Conservation (phyloP, 1,284 basidiomycete genomes). For the Cryptococcus floricola region DNA sequence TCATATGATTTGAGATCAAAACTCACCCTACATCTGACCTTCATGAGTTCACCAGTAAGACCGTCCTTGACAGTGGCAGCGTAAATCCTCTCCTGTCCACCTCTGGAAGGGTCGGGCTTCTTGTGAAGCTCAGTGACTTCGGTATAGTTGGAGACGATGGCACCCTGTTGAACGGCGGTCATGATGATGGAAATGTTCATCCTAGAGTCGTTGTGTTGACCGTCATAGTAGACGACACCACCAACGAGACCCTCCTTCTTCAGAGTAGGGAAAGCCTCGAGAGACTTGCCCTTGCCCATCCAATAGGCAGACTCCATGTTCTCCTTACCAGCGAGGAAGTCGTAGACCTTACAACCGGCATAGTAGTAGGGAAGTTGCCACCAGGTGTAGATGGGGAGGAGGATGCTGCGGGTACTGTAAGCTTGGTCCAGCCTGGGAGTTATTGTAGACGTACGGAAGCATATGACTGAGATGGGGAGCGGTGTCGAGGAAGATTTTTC, state of each 20-base stretch:
- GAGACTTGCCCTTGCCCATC: conserved; percentile 86
- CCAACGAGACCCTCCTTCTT: conserved; percentile 90
- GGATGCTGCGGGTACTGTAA: conserved; percentile 30
- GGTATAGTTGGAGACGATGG: conserved; percentile 83
- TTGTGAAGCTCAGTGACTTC: conserved; percentile 81
- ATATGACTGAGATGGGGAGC: conserved; percentile 89
- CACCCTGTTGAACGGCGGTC: conserved; percentile 91
- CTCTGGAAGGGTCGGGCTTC: conserved; percentile 52
- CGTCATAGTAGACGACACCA: conserved; percentile 95
- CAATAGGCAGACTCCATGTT: conserved; percentile 96
- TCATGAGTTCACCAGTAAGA: conserved; percentile 77
- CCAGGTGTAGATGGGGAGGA: conserved; percentile 58
- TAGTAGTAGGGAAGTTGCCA: conserved; percentile 98
- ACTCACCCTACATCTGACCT: conserved; percentile 72
- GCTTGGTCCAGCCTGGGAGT: neutral
- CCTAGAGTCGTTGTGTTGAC: conserved; percentile 95
- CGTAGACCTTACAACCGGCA: conserved; percentile 95
- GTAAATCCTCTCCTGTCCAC: conserved; percentile 58
- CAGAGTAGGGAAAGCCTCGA: conserved; percentile 95
- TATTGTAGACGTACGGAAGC: conserved; percentile 59
- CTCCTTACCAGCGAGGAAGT: conserved; percentile 87
- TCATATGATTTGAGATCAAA: neutral
- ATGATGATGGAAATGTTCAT: conserved; percentile 95
- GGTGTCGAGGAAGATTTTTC: conserved; percentile 88
- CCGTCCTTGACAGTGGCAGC: conserved; percentile 78